Percentiles rank a stretch among this genome's conserved stretches.
Evolutionary conservation across 257 asterid species (phyloP).

Genomic region (Coffea canephora): DNA sequence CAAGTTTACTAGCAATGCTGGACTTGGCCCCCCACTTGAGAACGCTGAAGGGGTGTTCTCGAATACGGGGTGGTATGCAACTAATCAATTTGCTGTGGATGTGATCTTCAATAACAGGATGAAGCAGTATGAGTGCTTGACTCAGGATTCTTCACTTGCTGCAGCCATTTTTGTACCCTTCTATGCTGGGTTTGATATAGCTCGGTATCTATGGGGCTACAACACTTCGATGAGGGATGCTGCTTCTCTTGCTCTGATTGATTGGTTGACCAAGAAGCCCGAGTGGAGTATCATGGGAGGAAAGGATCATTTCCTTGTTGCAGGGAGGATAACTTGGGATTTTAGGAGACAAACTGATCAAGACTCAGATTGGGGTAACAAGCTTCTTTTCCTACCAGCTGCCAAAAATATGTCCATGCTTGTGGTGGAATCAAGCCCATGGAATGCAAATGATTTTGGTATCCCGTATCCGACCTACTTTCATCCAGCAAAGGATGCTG

Average conservation of each 20-base stretch:
- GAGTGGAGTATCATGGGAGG: constrained; percentile 92
- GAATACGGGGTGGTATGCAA: constrained; percentile 44
- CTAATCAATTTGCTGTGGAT: constrained; percentile 52
- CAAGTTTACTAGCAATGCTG: constrained; percentile 34
- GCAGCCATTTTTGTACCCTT: constrained; percentile 57
- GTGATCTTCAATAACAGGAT: constrained; percentile 43
- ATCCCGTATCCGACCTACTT: constrained; percentile 90
- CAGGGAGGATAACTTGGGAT: constrained; percentile 93
- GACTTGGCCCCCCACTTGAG: constrained; percentile 51
- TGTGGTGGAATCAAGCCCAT: constrained; percentile 87
- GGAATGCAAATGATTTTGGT: constrained; percentile 75
- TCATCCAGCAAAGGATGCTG: constrained; percentile 71
- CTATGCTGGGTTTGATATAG: constrained; percentile 80
- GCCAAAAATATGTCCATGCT: constrained; percentile 82
- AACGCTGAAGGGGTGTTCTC: constrained; percentile 41
- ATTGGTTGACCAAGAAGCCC: constrained; percentile 68
- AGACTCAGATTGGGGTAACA: constrained; percentile 81
- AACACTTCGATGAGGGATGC: constrained; percentile 65
- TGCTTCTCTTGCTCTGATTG: constrained; percentile 70
- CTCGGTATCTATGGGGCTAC: constrained; percentile 83
- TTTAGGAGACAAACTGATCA: constrained; percentile 59
- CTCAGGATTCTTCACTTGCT: constrained; percentile 46
- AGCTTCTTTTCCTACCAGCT: constrained; percentile 71
- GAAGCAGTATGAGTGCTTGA: constrained; percentile 47
- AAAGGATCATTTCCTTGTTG: constrained; percentile 85